A percentile compares a stretch with the other conserved stretches of the same genome.
Conservation (phyloP, 1,139 yeast genomes). For the Blastobotrys indianensis region DNA sequence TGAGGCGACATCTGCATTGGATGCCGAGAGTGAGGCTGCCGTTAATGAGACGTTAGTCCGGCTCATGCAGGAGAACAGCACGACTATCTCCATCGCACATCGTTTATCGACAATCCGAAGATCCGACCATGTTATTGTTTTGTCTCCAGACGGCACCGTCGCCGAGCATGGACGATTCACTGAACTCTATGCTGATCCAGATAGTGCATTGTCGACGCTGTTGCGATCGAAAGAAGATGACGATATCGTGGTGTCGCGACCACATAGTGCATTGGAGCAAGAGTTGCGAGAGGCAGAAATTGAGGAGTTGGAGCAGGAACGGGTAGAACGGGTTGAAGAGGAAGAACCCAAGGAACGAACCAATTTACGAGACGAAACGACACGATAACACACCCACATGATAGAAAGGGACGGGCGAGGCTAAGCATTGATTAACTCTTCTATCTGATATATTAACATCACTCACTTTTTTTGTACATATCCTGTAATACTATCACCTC, state of each 20-base stretch:
- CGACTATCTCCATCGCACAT: conserved; percentile 91
- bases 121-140: conserved; percentile 75
- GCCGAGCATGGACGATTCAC: conserved; percentile 77
- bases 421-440: not conserved
- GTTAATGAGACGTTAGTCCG: conserved; percentile 60
- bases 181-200: conserved; percentile 53
- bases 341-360: not conserved
- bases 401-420: not conserved
- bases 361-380: not conserved
- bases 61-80: conserved; percentile 59
- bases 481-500: not conserved
- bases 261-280: conserved; percentile 10
- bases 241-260: conserved; percentile 7
- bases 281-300: conserved; percentile 20
- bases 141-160: conserved; percentile 70
- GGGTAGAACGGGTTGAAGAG: not conserved
- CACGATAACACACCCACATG: too few species aligned
- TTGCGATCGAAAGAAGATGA: conserved; percentile 40
- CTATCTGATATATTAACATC: not conserved
- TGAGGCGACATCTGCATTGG: conserved; percentile 81
- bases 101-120: conserved; percentile 81
- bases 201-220: conserved; percentile 65
- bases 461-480: not conserved
- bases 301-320: conserved; percentile 17
- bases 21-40: conserved; percentile 78